Evolutionary conservation across 169 alveolate genomes (phyloP).

Genomic region (Plasmodium relictum): DNA sequence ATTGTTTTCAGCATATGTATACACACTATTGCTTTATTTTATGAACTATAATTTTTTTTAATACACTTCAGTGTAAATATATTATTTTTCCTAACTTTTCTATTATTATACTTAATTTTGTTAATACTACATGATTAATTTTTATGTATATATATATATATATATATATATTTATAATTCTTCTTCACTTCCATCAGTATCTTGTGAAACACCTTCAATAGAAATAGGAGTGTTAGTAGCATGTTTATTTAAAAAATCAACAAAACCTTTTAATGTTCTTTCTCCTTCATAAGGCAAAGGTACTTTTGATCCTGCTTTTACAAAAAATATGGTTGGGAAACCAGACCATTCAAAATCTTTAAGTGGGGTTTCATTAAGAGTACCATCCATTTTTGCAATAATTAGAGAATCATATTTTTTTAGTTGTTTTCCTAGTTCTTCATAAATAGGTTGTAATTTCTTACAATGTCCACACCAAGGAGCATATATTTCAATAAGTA

Average conservation of each 20-base stretch:
- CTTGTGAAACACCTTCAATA: slow-evolving; percentile 38
- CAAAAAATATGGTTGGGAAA: slow-evolving; percentile 85
- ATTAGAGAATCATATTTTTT: slow-evolving; percentile 79
- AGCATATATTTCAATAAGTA: slow-evolving; percentile 84
- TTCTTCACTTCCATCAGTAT: slow-evolving; percentile 29
- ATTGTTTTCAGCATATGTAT: too few relatives aligned
- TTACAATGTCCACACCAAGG: slow-evolving; percentile 89
- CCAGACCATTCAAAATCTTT: slow-evolving; percentile 86
- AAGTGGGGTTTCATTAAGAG: slow-evolving; percentile 84
- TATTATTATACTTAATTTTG: too few relatives aligned
- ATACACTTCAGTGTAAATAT: slow-evolving; percentile 7
- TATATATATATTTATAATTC: slow-evolving; percentile 40
- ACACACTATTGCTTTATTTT: too few relatives aligned
- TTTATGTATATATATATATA: slow-evolving; percentile 12
- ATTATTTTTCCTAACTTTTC: too few relatives aligned
- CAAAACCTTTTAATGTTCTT: slow-evolving; percentile 83
- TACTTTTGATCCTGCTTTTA: slow-evolving; percentile 82
- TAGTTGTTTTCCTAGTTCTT: slow-evolving; percentile 81
- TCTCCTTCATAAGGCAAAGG: slow-evolving; percentile 84
- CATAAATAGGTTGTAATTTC: slow-evolving; percentile 84
- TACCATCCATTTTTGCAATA: slow-evolving; percentile 85
- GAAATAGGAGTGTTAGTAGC: slow-evolving; percentile 76
- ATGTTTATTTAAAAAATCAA: slow-evolving; percentile 79
- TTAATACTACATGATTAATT: too few relatives aligned
- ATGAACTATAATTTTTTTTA: too few relatives aligned